Base-by-base conservation (phyloP, 495 filamentous ascomycete species). In the Cudoniella acicularis region DNA sequence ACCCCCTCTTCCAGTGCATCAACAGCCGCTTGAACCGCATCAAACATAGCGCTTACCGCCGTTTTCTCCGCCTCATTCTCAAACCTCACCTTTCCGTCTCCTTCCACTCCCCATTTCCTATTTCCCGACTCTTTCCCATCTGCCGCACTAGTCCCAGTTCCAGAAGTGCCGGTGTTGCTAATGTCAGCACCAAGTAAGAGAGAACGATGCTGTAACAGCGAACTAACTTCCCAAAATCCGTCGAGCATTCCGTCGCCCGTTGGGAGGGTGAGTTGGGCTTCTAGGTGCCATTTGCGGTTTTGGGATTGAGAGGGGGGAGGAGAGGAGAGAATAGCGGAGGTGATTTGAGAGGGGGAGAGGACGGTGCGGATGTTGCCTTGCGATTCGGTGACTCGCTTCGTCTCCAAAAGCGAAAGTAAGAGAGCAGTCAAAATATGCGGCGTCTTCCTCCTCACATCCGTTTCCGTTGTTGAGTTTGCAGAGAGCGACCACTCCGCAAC, bases 361-460 rank as follows among this genome's bases (percentile, higher is more conserved):
- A 74, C 71, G 2, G 76, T 75, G n/a, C 78, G 70, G 40, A 82
- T 65, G 50, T 82, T 80, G 10, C 67, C 69, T n/a, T 53, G 52
- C 30, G 71, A 64, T 3, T 65, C 60, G 2, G 56, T 57, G 2
- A 65, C 67, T 26, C 60, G 63, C 23, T 52, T 60, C 4, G 10
- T 42, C 41, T 68, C 62, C 6, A 63, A 43, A 1, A 25, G 11
- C 10, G 47, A 13, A 16, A 50, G 42, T 1, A 65, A 20, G 11
- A 63, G 55, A 9, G 56, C 59, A 8, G 60, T 52, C 1, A 60
- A 36, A 13, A 65, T 45, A 23, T 68, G 65, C 0, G 65, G 65
- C 6, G 41, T 20, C 1, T 11, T 13, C 1, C 20, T 13, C 1
- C 17, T 54, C 4, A n/a, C n/a, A n/a, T n/a, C n/a, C n/a, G n/a